Percentiles rank a stretch among this genome's conserved stretches.
Evolutionary conservation across 208 protist genomes (phyloP).

Genomic region (Vickermania ingenoplastis): DNA sequence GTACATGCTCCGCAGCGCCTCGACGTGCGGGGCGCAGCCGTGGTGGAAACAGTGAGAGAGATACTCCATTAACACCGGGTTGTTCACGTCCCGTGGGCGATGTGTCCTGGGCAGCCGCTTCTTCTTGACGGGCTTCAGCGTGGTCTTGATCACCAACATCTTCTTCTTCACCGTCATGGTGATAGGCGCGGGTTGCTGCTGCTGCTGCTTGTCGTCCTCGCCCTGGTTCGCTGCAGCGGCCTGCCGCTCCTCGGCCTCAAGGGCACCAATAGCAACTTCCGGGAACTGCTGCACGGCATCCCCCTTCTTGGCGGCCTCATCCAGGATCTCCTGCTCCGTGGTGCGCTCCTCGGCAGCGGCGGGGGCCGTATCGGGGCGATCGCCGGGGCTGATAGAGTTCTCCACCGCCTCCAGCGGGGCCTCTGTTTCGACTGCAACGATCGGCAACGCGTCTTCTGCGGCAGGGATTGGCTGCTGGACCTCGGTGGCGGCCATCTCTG

Average conservation of each 20-base stretch:
- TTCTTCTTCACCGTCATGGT: neutral
- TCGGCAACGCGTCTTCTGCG: neutral
- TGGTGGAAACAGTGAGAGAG: slow-evolving; percentile 14
- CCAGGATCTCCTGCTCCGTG: neutral
- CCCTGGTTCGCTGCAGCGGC: slow-evolving; percentile 53
- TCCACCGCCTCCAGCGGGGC: neutral
- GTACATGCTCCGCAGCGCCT: slow-evolving; percentile 22
- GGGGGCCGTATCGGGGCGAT: too few relatives aligned
- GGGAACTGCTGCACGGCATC: neutral
- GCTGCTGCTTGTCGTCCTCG: neutral
- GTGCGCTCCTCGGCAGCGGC: too few relatives aligned
- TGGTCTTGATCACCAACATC: neutral
- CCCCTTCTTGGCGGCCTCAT: neutral
- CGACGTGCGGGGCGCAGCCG: slow-evolving; percentile 12
- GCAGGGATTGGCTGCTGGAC: neutral
- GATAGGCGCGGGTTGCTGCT: neutral
- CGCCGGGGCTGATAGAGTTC: too few relatives aligned
- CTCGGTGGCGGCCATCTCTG: neutral
- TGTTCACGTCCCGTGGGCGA: neutral
- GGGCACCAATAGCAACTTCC: slow-evolving; percentile 24
- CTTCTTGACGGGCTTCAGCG: neutral
- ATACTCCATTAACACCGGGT: neutral
- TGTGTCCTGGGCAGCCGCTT: neutral
- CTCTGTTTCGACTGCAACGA: neutral
- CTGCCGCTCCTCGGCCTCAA: slow-evolving; percentile 63